A percentile compares a stretch with the other conserved stretches of the same genome.
These are phyloP conservation scores for Endocalyx cinctus DNA, from an alignment of 2,329 filamentous ascomycete species.

Conservation along the genomic window DNA sequence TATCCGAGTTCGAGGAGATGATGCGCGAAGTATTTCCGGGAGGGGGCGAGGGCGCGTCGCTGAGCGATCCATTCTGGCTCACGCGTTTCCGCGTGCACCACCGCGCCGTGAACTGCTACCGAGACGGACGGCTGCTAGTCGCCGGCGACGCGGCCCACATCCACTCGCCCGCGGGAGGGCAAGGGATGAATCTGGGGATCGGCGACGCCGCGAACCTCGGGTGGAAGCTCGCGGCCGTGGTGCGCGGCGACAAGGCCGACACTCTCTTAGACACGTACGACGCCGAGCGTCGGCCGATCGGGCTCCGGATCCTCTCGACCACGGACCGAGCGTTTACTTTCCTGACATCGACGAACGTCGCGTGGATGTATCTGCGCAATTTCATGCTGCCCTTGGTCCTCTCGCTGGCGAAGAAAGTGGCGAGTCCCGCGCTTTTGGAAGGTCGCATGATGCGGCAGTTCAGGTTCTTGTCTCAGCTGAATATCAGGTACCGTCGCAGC, in stretches of 20 bases:
- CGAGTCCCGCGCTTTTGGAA: too few species aligned
- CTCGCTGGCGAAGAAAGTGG: neutral
- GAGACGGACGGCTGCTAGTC: slow-evolving; percentile 45
- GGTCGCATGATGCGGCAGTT: slow-evolving; percentile 21
- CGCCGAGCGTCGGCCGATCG: slow-evolving; percentile 41
- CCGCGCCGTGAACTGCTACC: slow-evolving; percentile 32
- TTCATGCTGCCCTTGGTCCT: slow-evolving; percentile 28
- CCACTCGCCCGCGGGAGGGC: slow-evolving; percentile 50
- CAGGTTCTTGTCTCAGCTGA: slow-evolving; percentile 33
- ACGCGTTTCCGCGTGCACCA: slow-evolving; percentile 42
- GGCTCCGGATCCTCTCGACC: slow-evolving; percentile 33
- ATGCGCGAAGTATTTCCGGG: slow-evolving; percentile 22
- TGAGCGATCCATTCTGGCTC: slow-evolving; percentile 34
- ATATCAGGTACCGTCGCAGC: slow-evolving; percentile 34
- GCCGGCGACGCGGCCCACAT: slow-evolving; percentile 55
- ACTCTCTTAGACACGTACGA: slow-evolving; percentile 43
- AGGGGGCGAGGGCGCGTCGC: slow-evolving; percentile 10
- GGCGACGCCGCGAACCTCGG: slow-evolving; percentile 45
- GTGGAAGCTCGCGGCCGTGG: slow-evolving; percentile 44
- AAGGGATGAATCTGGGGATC: slow-evolving; percentile 53
- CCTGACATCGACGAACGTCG: slow-evolving; percentile 29
- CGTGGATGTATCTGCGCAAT: slow-evolving; percentile 34
- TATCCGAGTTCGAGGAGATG: slow-evolving; percentile 29
- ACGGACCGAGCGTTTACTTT: slow-evolving; percentile 36
- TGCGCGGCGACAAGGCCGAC: slow-evolving; percentile 28